These are phyloP conservation scores for Corymbia maculata DNA, from an alignment of 345 rosid genomes.

Conservation along the genomic window DNA sequence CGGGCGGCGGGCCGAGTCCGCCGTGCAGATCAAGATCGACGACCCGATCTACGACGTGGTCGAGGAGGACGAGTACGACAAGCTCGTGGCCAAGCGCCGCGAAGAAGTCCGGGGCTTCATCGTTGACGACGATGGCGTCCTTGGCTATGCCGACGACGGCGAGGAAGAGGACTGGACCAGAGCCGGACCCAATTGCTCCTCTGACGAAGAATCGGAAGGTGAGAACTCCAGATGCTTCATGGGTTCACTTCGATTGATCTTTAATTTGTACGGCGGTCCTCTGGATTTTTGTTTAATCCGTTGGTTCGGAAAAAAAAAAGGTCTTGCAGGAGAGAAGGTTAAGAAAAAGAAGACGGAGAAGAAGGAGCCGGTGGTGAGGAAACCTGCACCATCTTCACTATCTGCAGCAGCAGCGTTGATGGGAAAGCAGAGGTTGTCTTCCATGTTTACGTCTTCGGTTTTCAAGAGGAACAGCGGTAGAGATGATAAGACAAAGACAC, in stretches of 20 bases:
- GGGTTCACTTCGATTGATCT: background rate
- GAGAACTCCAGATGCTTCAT: background rate
- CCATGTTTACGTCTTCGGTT: conserved; percentile 71
- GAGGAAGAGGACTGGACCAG: conserved; percentile 91
- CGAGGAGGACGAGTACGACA: conserved; percentile 67
- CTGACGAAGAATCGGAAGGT: conserved; percentile 46
- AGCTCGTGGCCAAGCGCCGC: conserved; percentile 61
- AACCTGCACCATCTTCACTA: conserved; percentile 37
- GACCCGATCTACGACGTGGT: conserved; percentile 73
- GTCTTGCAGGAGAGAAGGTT: conserved; percentile 5
- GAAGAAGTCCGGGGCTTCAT: conserved; percentile 75
- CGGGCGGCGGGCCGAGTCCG: conserved; percentile 46
- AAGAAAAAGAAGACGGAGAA: conserved; percentile 48
- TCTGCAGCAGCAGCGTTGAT: conserved; percentile 77
- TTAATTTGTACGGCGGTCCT: background rate
- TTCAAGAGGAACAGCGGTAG: conserved; percentile 52
- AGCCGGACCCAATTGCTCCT: conserved; percentile 41
- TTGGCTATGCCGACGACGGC: conserved; percentile 82
- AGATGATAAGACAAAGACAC: conserved; percentile 41
- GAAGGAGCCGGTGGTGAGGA: conserved; percentile 42
- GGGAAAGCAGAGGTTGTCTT: conserved; percentile 77
- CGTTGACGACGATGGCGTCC: conserved; percentile 61
- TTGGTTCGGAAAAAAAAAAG: background rate
- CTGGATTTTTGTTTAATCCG: background rate
- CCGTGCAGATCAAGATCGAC: conserved; percentile 53